phyloP scores from a whole-genome alignment of 441 rosid species.

The Lepidium campestre region DNA sequence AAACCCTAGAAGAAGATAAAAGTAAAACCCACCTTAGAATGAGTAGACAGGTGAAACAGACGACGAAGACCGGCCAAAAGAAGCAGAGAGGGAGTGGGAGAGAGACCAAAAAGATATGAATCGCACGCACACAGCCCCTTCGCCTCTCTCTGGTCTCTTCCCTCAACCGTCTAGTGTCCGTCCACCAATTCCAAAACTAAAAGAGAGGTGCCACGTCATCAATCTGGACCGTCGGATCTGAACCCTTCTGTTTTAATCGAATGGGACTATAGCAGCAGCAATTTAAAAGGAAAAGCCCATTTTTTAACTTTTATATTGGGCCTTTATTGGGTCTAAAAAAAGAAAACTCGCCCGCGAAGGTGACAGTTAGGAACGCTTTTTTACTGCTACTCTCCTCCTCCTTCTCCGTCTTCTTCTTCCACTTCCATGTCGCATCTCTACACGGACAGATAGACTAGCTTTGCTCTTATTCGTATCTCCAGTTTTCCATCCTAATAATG shows the following conservation, averaged over 20 bases:
- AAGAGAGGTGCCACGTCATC: too few species aligned
- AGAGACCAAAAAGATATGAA: too few species aligned
- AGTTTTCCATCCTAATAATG: conserved; percentile 32
- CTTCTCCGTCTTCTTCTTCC: not conserved
- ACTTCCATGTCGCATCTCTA: conserved; percentile 11
- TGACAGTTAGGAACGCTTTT: not conserved
- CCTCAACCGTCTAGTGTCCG: too few species aligned
- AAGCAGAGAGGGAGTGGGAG: too few species aligned
- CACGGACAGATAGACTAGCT: not conserved
- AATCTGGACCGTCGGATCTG: not conserved
- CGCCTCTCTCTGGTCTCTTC: too few species aligned
- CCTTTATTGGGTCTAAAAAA: not conserved
- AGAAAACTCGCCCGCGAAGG: not conserved
- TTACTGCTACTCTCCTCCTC: not conserved
- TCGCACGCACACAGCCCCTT: too few species aligned
- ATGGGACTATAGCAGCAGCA: too few species aligned
- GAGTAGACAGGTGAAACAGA: too few species aligned
- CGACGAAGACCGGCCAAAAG: too few species aligned
- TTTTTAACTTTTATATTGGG: not conserved
- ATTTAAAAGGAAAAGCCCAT: not conserved
- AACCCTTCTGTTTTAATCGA: not conserved
- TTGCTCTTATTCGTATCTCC: conserved; percentile 2
- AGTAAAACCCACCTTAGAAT: too few species aligned
- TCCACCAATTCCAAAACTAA: too few species aligned
- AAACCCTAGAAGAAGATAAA: not conserved